phyloP scores from a whole-genome alignment of 2,329 filamentous ascomycete species.

The Penicillium sp. region DNA sequence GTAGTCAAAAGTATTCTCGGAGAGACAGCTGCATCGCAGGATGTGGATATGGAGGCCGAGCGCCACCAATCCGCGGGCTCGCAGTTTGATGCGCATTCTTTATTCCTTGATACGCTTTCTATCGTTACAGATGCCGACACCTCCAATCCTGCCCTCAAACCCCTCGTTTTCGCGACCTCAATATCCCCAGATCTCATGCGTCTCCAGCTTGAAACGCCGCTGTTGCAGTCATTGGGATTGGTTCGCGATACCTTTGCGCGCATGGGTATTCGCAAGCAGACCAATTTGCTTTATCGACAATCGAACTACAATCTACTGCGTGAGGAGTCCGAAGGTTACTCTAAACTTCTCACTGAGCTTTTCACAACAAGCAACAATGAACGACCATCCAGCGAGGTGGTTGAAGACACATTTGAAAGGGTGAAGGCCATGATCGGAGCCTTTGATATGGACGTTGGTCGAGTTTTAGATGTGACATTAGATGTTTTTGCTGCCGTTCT shows the following conservation, averaged over 20 bases:
- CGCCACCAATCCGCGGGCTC: constrained; percentile 37
- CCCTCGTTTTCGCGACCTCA: constrained; percentile 70
- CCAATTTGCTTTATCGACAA: constrained; percentile 90
- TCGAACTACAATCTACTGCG: constrained; percentile 94
- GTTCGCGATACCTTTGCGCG: constrained; percentile 82
- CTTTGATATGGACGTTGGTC: constrained; percentile 93
- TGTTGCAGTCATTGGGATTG: constrained; percentile 74
- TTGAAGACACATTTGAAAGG: constrained; percentile 82
- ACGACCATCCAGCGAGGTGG: constrained; percentile 71
- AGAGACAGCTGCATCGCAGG: constrained; percentile 51
- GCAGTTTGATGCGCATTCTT: constrained; percentile 61
- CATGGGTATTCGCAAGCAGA: constrained; percentile 84
- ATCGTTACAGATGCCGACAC: constrained; percentile 74
- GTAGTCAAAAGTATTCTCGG: constrained; percentile 74
- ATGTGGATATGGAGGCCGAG: constrained; percentile 48
- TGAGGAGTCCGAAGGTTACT: constrained; percentile 95
- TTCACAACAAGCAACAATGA: constrained; percentile 82
- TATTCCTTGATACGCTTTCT: constrained; percentile 82
- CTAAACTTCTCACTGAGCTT: constrained; percentile 91
- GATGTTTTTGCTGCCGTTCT: constrained; percentile 93
- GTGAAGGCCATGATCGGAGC: constrained; percentile 95
- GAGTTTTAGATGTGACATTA: constrained; percentile 89
- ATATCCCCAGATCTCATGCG: constrained; percentile 74
- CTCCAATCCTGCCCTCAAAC: constrained; percentile 57
- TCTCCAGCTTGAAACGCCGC: constrained; percentile 74